Percentiles rank a stretch among this genome's conserved stretches.
phyloP scores from a whole-genome alignment of 2,329 filamentous ascomycete species.

The Sarocladium oryzae region DNA sequence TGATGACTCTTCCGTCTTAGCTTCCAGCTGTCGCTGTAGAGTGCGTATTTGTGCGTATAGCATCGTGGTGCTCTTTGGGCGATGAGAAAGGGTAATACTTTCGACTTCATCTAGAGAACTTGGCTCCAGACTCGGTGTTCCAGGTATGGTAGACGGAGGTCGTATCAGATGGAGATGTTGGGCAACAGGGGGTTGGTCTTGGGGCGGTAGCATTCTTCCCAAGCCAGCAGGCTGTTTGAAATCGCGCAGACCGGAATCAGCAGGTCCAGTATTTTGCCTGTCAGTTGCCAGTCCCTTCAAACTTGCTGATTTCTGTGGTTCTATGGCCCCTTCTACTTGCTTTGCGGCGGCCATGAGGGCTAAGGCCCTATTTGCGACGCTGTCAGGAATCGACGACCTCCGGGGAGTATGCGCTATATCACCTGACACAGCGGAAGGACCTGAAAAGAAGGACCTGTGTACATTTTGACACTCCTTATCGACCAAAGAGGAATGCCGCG shows the following conservation, averaged over 20 bases:
- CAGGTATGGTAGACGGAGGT: constrained; percentile 24
- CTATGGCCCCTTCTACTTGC: constrained; percentile 13
- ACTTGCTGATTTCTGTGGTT: neutral
- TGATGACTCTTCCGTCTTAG: constrained; percentile 37
- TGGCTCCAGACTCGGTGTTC: neutral
- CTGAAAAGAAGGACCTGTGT: neutral
- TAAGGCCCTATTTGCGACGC: constrained; percentile 13
- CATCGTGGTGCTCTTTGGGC: constrained; percentile 23
- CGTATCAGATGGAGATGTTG: constrained; percentile 30
- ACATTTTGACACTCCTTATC: neutral
- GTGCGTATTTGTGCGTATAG: constrained; percentile 43
- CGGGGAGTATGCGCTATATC: neutral
- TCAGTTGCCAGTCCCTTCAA: neutral
- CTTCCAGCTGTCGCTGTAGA: constrained; percentile 41
- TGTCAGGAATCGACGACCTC: constrained; percentile 15
- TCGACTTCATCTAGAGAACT: neutral
- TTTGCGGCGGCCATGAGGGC: constrained; percentile 15
- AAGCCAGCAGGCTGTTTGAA: neutral
- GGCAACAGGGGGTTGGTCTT: constrained; percentile 31
- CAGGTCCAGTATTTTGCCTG: neutral
- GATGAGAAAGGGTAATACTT: constrained; percentile 14
- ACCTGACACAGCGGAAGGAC: too few relatives aligned
- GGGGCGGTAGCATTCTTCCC: constrained; percentile 31
- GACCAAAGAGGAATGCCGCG: neutral
- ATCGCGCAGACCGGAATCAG: neutral